A percentile compares a stretch with the other conserved stretches of the same genome.
Evolutionary conservation across 2,329 filamentous ascomycete genomes (phyloP).

Genomic region (Cladophialophora immunda): DNA sequence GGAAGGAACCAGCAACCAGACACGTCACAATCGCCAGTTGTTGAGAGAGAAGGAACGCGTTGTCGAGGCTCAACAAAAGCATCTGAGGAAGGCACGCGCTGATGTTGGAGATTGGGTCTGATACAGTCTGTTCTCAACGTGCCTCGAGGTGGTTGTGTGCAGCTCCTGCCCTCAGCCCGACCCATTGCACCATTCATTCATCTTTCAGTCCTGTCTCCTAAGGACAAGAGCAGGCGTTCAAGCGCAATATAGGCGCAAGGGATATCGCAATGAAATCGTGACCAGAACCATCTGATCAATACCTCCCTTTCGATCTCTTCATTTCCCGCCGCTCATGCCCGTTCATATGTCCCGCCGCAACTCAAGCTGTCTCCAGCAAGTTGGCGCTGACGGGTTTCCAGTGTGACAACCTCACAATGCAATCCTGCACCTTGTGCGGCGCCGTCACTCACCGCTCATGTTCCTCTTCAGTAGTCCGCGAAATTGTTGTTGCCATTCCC

Average conservation of each 20-base stretch:
- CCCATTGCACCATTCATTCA: not conserved
- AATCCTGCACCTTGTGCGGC: not conserved
- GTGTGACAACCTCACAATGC: not conserved
- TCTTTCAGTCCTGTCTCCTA: not conserved
- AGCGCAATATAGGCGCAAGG: not conserved
- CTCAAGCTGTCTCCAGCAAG: not conserved
- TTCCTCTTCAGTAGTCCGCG: not conserved
- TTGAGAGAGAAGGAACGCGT: not conserved
- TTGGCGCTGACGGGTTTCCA: not conserved
- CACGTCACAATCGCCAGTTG: conserved; percentile 6
- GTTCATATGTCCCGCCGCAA: not conserved
- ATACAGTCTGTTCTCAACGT: not conserved
- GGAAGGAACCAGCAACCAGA: conserved; percentile 8
- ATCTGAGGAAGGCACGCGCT: conserved; percentile 13
- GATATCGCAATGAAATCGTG: not conserved
- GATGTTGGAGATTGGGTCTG: not conserved
- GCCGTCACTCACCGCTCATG: not conserved
- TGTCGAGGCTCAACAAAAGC: conserved; percentile 4
- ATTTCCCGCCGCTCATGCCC: not conserved
- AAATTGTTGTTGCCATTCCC: not conserved
- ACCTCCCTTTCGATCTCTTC: not conserved
- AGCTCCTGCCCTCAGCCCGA: not conserved
- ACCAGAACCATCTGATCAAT: not conserved
- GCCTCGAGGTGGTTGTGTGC: not conserved
- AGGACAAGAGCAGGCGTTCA: not conserved